phyloP scores from a whole-genome alignment of 2,329 filamentous ascomycete species.

The Fusarium brachygibbosum region DNA sequence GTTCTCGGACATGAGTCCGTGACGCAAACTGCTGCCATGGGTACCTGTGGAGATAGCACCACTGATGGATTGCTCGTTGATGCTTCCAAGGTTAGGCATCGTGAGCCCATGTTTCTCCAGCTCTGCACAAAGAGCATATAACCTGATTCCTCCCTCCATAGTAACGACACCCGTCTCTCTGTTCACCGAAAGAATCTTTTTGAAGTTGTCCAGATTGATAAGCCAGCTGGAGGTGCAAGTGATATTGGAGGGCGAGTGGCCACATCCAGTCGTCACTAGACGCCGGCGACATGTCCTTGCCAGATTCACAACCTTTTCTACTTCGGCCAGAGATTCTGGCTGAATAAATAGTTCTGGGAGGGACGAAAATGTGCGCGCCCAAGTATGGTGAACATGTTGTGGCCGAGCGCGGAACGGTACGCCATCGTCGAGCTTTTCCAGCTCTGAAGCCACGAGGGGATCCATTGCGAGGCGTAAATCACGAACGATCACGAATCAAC shows the following conservation, averaged over 20 bases:
- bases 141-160: slow-evolving; percentile 89
- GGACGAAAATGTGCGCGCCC: slow-evolving; percentile 93
- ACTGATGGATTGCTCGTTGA: slow-evolving; percentile 92
- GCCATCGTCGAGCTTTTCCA: slow-evolving; percentile 52
- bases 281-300: slow-evolving; percentile 85
- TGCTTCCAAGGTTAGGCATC: slow-evolving; percentile 93
- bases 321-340: slow-evolving; percentile 81
- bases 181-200: slow-evolving; percentile 78
- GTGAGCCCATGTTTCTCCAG: slow-evolving; percentile 83
- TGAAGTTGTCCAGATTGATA: slow-evolving; percentile 89
- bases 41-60: slow-evolving; percentile 94
- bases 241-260: slow-evolving; percentile 90
- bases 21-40: slow-evolving; percentile 86
- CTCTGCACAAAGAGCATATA: slow-evolving; percentile 79
- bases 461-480: slow-evolving; percentile 52
- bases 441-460: slow-evolving; percentile 54
- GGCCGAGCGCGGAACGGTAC: slow-evolving; percentile 82
- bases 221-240: slow-evolving; percentile 96
- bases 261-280: slow-evolving; percentile 88
- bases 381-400: slow-evolving; percentile 86
- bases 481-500: not conserved
- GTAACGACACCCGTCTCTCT: slow-evolving; percentile 74
- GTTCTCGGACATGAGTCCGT: slow-evolving; percentile 87
- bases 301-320: slow-evolving; percentile 85
- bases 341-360: slow-evolving; percentile 92